phyloP scores from a whole-genome alignment of 2,329 filamentous ascomycete genomes.

The Aspergillus floridensis region DNA sequence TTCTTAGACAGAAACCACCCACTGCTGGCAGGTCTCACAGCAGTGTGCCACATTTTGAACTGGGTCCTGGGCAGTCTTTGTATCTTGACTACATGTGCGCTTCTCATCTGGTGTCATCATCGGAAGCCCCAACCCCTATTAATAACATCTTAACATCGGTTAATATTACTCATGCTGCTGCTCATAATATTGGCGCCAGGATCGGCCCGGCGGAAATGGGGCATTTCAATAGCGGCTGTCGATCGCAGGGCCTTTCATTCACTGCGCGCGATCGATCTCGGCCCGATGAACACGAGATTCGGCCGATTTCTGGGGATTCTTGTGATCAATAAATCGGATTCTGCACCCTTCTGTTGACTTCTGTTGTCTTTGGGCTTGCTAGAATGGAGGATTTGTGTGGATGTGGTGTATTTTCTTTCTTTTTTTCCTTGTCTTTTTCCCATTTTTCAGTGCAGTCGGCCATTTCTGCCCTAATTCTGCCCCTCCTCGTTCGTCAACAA shows the following conservation, averaged over 20 bases:
- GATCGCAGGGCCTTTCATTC: not conserved
- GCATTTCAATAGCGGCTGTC: slow-evolving; percentile 2
- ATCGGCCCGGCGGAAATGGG: slow-evolving; percentile 1
- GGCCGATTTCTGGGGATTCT: not conserved
- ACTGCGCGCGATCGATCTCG: not conserved
- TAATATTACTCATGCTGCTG: not conserved
- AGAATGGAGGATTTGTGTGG: not conserved
- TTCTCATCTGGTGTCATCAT: too few species aligned
- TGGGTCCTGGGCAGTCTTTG: not conserved
- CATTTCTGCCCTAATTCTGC: too few species aligned
- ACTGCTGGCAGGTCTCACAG: not conserved
- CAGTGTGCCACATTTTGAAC: not conserved
- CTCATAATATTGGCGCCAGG: slow-evolving; percentile 1
- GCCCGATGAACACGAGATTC: not conserved
- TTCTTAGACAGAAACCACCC: not conserved
- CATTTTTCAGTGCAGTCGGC: too few species aligned
- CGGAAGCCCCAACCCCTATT: too few species aligned
- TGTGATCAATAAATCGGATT: not conserved
- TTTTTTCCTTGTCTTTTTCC: too few species aligned
- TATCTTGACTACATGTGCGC: not conserved
- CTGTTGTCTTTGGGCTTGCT: not conserved
- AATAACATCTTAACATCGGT: too few species aligned
- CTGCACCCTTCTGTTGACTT: not conserved
- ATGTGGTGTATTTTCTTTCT: too few species aligned
- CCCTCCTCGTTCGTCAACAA: too few species aligned